Evolutionary conservation across 306 rosid genomes (phyloP), one percentile per base, ranked within the genome.

Genomic region (Cucurbita ficifolia): DNA sequence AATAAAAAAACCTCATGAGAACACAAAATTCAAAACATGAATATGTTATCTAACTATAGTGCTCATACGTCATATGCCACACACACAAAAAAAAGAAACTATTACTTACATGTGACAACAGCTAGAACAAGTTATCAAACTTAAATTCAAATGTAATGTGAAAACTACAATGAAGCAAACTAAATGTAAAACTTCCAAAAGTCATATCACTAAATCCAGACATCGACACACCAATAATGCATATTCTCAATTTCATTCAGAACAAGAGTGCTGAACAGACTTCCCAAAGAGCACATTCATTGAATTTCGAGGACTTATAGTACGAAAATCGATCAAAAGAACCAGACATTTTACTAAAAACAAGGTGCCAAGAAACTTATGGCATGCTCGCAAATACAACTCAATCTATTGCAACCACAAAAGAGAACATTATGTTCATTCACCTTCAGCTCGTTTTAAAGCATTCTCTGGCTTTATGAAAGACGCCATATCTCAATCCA

Each of bases 391-490:
- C 42, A 48, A 8, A 35, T 45, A 67, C 35, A 45, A 42, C 43
- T 13, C 17, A 40, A 39, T 63, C 33, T 46, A 46, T 46, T 46
- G 22, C 36, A 68, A 70, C 8, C 14, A 17, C 19, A 10, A 24
- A 8, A 70, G 7, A 49, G 13, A 70, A 49, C 7, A 49, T 49
- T 16, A 48, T 33, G 74, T n/a, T 18, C n/a, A 4, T 18, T 58
- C 60, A 84, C 90, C 90, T 84, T 86, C 88, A 8, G 88, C 90
- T 59, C 90, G 83, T 79, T 86, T 86, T 78, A 86, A 58, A 60
- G 90, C 90, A 61, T 86, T 86, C 55, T 86, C 90, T 46, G 90
- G 90, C 59, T 86, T 86, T 16, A 84, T 80, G 75, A 80, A 86
- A 70, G 77, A 80, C 59, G 86, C 22, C 90, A 86, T 86, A 29